These are phyloP conservation scores for Clitoria ternatea DNA, from an alignment of 306 rosid species.

Conservation along the genomic window DNA sequence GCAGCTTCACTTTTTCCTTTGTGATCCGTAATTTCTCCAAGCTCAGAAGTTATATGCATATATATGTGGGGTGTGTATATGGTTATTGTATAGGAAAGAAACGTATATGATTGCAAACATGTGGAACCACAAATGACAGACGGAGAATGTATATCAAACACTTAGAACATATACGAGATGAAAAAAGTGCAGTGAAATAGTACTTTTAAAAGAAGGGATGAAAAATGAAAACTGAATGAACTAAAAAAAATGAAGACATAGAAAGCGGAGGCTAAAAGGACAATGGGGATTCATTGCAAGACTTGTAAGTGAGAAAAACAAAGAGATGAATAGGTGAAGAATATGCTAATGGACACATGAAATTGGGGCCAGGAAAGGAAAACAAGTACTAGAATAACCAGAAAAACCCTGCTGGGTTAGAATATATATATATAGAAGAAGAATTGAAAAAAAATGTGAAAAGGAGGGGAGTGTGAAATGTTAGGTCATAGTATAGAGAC, in stretches of 20 bases:
- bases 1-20: constrained; percentile 99
- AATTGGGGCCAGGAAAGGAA: neutral
- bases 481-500: constrained; percentile 8
- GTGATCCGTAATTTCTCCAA: constrained; percentile 30
- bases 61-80: too few species aligned
- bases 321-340: neutral
- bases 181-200: neutral
- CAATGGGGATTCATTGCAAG: neutral
- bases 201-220: neutral
- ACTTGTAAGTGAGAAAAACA: neutral
- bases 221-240: neutral
- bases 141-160: neutral
- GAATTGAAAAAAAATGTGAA: constrained; percentile 13
- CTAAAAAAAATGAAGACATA: too few species aligned
- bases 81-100: neutral
- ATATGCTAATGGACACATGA: neutral
- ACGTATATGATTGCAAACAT: neutral
- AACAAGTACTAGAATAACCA: neutral
- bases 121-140: neutral
- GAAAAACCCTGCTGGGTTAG: neutral
- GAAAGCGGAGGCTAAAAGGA: neutral
- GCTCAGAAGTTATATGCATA: neutral
- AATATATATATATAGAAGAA: neutral
- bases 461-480: neutral
- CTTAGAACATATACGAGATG: neutral